These are phyloP conservation scores for Talaromyces sp. DNA, from an alignment of 2,329 filamentous ascomycete species.

Conservation along the genomic window DNA sequence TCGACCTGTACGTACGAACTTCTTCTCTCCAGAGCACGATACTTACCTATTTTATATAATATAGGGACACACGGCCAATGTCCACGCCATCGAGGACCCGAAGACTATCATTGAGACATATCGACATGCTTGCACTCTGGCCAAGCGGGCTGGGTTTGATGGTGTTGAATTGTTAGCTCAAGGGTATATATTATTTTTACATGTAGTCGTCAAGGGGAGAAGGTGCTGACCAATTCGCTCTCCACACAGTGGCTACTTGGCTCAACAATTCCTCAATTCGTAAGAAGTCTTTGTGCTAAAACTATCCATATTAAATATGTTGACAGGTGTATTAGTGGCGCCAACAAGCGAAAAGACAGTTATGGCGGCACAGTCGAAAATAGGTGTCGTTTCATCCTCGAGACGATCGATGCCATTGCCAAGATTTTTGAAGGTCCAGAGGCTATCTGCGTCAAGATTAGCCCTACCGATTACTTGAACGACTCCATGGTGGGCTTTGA, in stretches of 20 bases:
- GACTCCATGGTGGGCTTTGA: conserved; percentile 15
- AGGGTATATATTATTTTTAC: conserved; percentile 6
- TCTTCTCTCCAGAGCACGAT: neutral
- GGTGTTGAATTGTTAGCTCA: conserved; percentile 14
- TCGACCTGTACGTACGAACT: neutral
- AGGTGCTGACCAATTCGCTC: neutral
- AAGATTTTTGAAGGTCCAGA: conserved; percentile 16
- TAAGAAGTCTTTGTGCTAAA: neutral
- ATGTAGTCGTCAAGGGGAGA: neutral
- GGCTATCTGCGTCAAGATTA: conserved; percentile 23
- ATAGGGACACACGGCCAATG: conserved; percentile 14
- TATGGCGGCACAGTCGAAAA: conserved; percentile 30
- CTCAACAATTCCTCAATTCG: neutral
- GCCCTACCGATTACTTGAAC: conserved; percentile 23
- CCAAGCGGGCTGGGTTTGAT: conserved; percentile 16
- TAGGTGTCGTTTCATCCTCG: conserved; percentile 27
- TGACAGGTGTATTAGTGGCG: neutral
- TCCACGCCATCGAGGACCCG: conserved; percentile 13
- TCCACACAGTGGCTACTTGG: neutral
- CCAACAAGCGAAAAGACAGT: conserved; percentile 24
- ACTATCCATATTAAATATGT: neutral
- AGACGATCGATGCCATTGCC: conserved; percentile 26
- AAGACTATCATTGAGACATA: conserved; percentile 13
- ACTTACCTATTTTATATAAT: neutral
- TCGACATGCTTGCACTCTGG: conserved; percentile 7